phyloP scores from a whole-genome alignment of 805 yeast species.

The Starmerella bombi region DNA sequence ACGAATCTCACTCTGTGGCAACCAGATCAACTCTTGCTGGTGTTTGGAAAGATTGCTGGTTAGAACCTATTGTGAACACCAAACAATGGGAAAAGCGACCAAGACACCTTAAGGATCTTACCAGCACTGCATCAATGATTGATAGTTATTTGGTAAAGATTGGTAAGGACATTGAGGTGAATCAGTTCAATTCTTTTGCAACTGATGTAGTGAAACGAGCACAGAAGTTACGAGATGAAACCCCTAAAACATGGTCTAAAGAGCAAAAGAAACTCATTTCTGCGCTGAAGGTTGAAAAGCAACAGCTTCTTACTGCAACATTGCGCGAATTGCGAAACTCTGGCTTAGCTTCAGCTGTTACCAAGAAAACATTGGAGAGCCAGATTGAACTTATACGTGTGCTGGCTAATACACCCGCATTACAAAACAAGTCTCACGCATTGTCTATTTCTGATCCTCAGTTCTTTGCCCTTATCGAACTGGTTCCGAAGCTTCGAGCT shows the following conservation, averaged over 20 bases:
- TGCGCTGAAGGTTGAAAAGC: constrained; percentile 67
- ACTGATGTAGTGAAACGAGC: constrained; percentile 42
- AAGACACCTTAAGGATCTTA: constrained; percentile 38
- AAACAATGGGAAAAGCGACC: constrained; percentile 47
- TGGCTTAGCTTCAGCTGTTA: constrained; percentile 59
- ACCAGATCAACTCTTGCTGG: neutral
- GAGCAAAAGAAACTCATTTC: constrained; percentile 61
- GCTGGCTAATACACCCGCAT: constrained; percentile 40
- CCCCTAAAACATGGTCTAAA: constrained; percentile 59
- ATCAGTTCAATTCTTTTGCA: constrained; percentile 46
- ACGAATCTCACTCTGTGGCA: neutral
- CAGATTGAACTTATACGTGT: constrained; percentile 53
- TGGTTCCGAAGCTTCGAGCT: constrained; percentile 65
- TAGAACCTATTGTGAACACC: neutral
- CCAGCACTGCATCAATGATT: constrained; percentile 45
- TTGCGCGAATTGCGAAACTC: constrained; percentile 58
- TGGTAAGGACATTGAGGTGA: constrained; percentile 23
- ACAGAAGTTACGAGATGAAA: constrained; percentile 53
- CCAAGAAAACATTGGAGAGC: constrained; percentile 48
- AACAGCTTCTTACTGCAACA: constrained; percentile 61
- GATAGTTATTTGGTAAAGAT: constrained; percentile 31
- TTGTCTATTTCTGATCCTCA: constrained; percentile 34
- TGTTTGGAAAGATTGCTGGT: neutral
- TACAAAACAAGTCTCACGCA: constrained; percentile 12
- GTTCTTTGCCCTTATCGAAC: constrained; percentile 60